phyloP scores from a whole-genome alignment of 768 basidiomycete genomes.

The Pseudohyphozyma bogoriensis region DNA sequence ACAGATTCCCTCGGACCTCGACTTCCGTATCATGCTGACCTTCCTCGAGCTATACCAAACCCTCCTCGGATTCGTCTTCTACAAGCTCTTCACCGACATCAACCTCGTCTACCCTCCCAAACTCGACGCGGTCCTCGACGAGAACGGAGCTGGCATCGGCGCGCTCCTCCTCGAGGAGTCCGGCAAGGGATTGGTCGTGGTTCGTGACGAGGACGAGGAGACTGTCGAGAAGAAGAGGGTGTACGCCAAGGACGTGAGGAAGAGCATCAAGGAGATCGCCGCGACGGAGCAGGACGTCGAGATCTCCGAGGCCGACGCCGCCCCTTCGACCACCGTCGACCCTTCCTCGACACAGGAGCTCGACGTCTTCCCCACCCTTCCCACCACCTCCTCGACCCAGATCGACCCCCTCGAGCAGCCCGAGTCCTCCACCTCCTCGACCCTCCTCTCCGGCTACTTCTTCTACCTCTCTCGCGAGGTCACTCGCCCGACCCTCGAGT shows the following conservation, averaged over 20 bases:
- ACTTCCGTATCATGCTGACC: conserved; percentile 93
- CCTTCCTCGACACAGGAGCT: conserved; percentile 34
- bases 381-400: conserved; percentile 14
- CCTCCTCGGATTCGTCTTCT: conserved; percentile 85
- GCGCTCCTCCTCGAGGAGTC: conserved; percentile 63
- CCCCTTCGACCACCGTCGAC: conserved; percentile 31
- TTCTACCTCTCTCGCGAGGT: conserved; percentile 93
- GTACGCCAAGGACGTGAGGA: conserved; percentile 51
- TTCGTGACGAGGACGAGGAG: conserved; percentile 37
- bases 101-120: conserved; percentile 93
- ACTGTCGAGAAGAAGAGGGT: conserved; percentile 40
- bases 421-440: conserved; percentile 32
- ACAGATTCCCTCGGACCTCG: conserved; percentile 87
- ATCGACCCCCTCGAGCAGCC: conserved; percentile 31
- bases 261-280: conserved; percentile 35
- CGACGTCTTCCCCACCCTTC: conserved; percentile 37
- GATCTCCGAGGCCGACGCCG: conserved; percentile 27
- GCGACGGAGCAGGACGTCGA: conserved; percentile 32
- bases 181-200: conserved; percentile 31
- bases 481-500: conserved; percentile 84
- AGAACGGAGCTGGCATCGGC: conserved; percentile 70
- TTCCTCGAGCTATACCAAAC: conserved; percentile 98
- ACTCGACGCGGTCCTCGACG: conserved; percentile 76
- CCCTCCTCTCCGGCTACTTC: conserved; percentile 69
- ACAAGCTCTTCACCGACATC: conserved; percentile 93